Conservation (phyloP, 2,329 filamentous ascomycete species). For the Exophiala sp. region DNA sequence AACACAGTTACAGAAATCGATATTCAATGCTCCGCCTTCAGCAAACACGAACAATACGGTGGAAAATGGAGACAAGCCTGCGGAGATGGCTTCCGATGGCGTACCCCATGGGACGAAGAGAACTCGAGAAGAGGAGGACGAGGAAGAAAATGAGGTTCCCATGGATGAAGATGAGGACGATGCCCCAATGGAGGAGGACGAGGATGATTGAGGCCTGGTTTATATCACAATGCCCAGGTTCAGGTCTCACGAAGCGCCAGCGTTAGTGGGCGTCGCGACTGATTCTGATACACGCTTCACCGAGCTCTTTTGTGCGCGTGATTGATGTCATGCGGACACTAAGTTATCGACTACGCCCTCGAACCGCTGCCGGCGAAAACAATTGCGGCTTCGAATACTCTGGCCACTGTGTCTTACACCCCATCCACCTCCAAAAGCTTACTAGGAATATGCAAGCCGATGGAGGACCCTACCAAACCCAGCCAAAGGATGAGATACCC, state of each 20-base stretch:
- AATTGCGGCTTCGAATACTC: not conserved
- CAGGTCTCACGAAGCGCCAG: not conserved
- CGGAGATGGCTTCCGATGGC: slow-evolving; percentile 50
- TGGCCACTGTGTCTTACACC: not conserved
- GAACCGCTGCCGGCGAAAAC: not conserved
- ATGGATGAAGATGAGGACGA: slow-evolving; percentile 67
- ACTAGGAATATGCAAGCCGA: slow-evolving; percentile 71
- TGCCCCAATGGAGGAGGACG: slow-evolving; percentile 64
- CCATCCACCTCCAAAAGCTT: slow-evolving; percentile 46
- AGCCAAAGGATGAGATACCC: slow-evolving; percentile 84
- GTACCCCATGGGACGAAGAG: slow-evolving; percentile 60
- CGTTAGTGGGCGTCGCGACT: not conserved
- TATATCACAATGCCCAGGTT: not conserved
- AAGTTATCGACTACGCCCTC: not conserved
- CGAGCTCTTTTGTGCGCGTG: not conserved
- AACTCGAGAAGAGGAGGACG: slow-evolving; percentile 60
- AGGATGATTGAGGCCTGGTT: slow-evolving; percentile 55
- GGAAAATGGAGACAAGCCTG: slow-evolving; percentile 37
- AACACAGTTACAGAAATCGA: slow-evolving; percentile 70
- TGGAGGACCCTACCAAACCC: slow-evolving; percentile 73
- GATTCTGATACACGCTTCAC: not conserved
- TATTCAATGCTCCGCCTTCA: slow-evolving; percentile 60
- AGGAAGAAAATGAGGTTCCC: slow-evolving; percentile 50
- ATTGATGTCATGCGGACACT: not conserved
- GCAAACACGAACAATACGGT: slow-evolving; percentile 48